Conservation (phyloP, 371 early-diverging fungal genomes). For the Lichtheimia ramosa region DNA sequence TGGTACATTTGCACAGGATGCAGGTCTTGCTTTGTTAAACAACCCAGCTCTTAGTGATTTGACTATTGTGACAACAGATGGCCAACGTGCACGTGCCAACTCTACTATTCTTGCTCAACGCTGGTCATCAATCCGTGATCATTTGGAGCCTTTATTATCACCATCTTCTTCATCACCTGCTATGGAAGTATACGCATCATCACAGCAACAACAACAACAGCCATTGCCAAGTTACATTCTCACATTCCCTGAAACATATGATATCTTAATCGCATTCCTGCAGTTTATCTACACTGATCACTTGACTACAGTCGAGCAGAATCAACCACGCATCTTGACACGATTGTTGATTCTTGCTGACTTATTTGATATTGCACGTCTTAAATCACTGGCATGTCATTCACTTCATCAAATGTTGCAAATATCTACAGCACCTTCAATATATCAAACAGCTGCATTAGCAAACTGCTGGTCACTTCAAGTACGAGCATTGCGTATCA, state of each 20-base stretch:
- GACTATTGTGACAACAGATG: constrained; percentile 55
- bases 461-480: constrained; percentile 51
- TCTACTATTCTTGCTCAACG: constrained; percentile 64
- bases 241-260: constrained; percentile 56
- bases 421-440: constrained; percentile 57
- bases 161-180: constrained; percentile 8
- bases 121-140: constrained; percentile 55
- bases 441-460: constrained; percentile 56
- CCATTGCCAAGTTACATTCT: constrained; percentile 13
- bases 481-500: constrained; percentile 50
- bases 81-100: constrained; percentile 55
- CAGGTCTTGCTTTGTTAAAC: constrained; percentile 61
- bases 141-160: constrained; percentile 18
- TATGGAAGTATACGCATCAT: constrained; percentile 2
- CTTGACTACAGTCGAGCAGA: constrained; percentile 56
- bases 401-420: constrained; percentile 61
- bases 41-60: constrained; percentile 57
- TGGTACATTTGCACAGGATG: constrained; percentile 36
- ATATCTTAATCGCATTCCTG: constrained; percentile 56
- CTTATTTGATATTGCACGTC: constrained; percentile 50
- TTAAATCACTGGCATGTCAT: constrained; percentile 51
- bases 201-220: neutral
- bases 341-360: constrained; percentile 58
- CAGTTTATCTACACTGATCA: constrained; percentile 71
- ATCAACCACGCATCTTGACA: constrained; percentile 52